Evolutionary conservation across 108 stramenopile genomes (phyloP).

Genomic region (Pseudonitzschia delicatissima): DNA sequence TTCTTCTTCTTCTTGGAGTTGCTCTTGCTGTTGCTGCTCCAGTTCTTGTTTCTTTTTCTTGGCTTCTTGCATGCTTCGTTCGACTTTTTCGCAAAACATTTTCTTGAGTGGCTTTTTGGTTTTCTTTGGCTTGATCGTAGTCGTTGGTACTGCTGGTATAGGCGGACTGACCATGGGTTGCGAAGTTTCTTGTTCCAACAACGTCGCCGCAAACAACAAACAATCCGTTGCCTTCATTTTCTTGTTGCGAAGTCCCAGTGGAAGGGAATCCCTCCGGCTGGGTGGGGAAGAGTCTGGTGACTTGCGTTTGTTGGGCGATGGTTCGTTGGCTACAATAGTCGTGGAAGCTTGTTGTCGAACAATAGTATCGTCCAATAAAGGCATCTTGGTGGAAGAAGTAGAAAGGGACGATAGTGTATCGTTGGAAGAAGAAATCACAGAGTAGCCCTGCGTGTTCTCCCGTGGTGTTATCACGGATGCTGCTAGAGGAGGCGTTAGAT

Average conservation of each 20-base stretch:
- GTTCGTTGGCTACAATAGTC: neutral
- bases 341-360: neutral
- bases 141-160: neutral
- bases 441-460: too few relatives aligned
- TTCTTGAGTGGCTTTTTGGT: neutral
- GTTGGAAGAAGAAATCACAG: too few relatives aligned
- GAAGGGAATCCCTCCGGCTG: neutral
- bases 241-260: constrained; percentile 31
- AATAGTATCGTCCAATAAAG: too few relatives aligned
- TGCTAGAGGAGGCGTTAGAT: too few relatives aligned
- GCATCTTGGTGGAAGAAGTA: too few relatives aligned
- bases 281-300: neutral
- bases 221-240: constrained; percentile 36
- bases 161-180: neutral
- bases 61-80: neutral
- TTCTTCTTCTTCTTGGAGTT: neutral
- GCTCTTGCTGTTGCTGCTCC: neutral
- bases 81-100: constrained; percentile 3
- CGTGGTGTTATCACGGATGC: too few relatives aligned
- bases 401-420: too few relatives aligned
- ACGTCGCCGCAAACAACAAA: constrained; percentile 30
- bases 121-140: neutral
- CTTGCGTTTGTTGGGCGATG: too few relatives aligned
- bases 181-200: constrained; percentile 15
- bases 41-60: neutral